These are phyloP conservation scores for Talaromyces thailandensis DNA, from an alignment of 495 filamentous ascomycete species.

Conservation along the genomic window DNA sequence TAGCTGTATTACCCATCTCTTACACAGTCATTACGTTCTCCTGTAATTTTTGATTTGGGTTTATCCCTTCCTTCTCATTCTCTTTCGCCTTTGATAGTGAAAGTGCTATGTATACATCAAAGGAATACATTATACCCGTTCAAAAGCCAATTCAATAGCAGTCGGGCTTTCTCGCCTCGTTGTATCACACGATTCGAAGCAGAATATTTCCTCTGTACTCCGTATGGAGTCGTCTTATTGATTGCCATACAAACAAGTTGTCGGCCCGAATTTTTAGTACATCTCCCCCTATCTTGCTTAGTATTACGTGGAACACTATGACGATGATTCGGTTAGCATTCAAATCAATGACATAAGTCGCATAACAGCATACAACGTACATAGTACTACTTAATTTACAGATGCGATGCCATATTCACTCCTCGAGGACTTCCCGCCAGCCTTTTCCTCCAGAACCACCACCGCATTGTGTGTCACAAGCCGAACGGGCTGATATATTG, in stretches of 20 bases:
- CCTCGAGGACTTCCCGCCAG: neutral
- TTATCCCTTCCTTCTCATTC: neutral
- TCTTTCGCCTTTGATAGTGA: neutral
- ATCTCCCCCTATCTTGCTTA: neutral
- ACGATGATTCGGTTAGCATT: neutral
- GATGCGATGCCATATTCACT: neutral
- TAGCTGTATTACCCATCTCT: neutral
- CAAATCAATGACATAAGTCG: neutral
- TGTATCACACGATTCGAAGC: neutral
- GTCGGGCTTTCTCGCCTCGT: neutral
- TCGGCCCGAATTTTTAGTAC: neutral
- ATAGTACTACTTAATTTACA: neutral
- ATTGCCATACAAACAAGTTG: neutral
- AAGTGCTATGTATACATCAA: neutral
- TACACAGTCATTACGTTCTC: neutral
- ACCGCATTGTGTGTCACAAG: neutral
- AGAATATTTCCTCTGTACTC: neutral
- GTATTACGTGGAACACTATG: neutral
- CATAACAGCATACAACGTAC: neutral
- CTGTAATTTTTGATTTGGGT: neutral
- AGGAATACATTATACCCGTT: neutral
- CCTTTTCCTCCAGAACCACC: neutral
- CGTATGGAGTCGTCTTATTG: neutral
- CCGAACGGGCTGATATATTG: neutral
- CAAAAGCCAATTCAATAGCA: neutral